Evolutionary conservation across 1,139 yeast species (phyloP).

Genomic region (Geotrichum siamense): DNA sequence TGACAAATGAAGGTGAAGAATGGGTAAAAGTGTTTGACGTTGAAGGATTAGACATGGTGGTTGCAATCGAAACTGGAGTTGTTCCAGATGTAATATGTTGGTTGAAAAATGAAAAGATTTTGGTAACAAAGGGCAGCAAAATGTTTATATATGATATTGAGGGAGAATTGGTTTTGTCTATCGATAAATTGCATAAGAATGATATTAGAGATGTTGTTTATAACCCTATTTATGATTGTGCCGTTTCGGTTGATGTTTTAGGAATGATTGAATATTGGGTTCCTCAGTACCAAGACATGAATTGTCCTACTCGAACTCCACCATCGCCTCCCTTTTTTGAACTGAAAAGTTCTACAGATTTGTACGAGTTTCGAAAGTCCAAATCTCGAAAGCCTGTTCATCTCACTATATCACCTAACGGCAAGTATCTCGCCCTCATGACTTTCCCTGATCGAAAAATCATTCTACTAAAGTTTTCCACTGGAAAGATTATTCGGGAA

Average conservation of each 20-base stretch:
- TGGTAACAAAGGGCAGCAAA: constrained; percentile 22
- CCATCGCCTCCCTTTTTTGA: constrained; percentile 28
- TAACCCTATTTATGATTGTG: constrained; percentile 32
- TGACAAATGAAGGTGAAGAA: constrained; percentile 27
- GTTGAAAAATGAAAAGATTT: constrained; percentile 21
- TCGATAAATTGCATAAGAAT: constrained; percentile 31
- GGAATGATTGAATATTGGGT: constrained; percentile 46
- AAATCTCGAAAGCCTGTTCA: constrained; percentile 28
- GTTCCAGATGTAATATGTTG: constrained; percentile 19
- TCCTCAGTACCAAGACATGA: constrained; percentile 23
- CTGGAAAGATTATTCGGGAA: constrained; percentile 37
- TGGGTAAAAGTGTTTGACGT: constrained; percentile 38
- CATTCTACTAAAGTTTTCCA: constrained; percentile 33
- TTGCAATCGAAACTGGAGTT: constrained; percentile 28
- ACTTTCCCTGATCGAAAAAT: constrained; percentile 36
- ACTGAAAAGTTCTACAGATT: constrained; percentile 40
- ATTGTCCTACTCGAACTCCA: constrained; percentile 6
- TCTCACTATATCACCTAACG: constrained; percentile 30
- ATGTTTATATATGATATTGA: constrained; percentile 31
- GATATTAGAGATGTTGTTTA: constrained; percentile 33
- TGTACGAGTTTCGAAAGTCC: constrained; percentile 38
- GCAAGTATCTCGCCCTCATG: constrained; percentile 28
- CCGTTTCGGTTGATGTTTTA: constrained; percentile 37
- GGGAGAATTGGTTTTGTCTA: constrained; percentile 20
- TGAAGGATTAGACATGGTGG: constrained; percentile 39